Base-by-base conservation (phyloP, 2,329 filamentous ascomycete species). In the Talaromyces sp. region DNA sequence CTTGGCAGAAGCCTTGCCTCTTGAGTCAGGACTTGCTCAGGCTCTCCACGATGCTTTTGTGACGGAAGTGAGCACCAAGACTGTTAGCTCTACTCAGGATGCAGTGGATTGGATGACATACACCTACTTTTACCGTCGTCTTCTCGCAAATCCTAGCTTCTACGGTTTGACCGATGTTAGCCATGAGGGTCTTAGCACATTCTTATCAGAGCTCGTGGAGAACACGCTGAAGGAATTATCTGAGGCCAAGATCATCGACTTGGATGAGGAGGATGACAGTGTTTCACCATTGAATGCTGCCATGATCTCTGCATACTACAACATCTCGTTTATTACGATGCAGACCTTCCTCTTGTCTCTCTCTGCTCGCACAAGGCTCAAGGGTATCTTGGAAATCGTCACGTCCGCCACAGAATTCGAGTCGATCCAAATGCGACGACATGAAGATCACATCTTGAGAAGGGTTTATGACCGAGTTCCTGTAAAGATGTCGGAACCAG, bases 321-420 rank as follows among this genome's bases (percentile, higher is more conserved):
- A 97, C 77, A 96, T 99, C 71, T 97, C 93, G 6, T 98, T 97
- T 79, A 91, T 96, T 75, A 99, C 95, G 2, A 99, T 99, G 93
- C 93, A 99, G 78, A 99, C 95, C 0, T 93, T 99, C 82, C 82
- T 99, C 57, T 82, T 99, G 60, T 99, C 95, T 15, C 84, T 99
- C 54, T 93, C 87, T 60, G 87, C 87, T 49, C 89, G 89, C 68
- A 98, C 93, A 4, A 98, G 96, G 81, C 86, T 99, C 66, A 99
- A 99, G 83, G 92, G 92, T 54, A 93, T 99, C 51, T 82, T 99
- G 60, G 95, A 99, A 76, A 98, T 99, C 69, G 88, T 98, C 63
- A 97, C 95, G 1, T 96, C 95, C 0, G 96, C 96, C 5, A 96
- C 92, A 1, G 95, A 99, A 73, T 99, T 98, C 64, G 96, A 99